Conservation (phyloP, 495 filamentous ascomycete genomes). For the Pyronema omphalodes region DNA sequence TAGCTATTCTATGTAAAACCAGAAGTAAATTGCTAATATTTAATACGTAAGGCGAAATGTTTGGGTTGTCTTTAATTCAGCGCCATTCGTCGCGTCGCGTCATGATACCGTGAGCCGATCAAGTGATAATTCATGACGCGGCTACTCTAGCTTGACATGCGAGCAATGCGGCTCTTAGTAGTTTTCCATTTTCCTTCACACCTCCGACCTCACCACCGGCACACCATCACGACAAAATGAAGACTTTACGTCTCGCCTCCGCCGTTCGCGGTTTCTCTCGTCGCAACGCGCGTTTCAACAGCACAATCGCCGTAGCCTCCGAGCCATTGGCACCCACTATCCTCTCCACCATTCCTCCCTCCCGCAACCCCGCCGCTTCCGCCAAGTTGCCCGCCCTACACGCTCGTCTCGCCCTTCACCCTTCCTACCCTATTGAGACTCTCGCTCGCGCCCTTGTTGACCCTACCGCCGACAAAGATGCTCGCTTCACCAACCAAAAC, state of each 20-base stretch:
- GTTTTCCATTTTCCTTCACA: no score
- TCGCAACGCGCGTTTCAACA: no score
- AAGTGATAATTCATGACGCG: no score
- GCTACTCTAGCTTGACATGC: no score
- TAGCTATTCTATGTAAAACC: background rate
- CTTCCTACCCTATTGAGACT: slow-evolving; percentile 63
- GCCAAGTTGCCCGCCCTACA: slow-evolving; percentile 88
- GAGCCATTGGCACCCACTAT: background rate
- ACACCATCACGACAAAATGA: no score
- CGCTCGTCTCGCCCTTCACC: slow-evolving; percentile 68
- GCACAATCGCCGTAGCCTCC: background rate
- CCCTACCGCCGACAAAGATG: slow-evolving; percentile 55
- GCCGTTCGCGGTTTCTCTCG: no score
- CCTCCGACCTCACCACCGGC: no score
- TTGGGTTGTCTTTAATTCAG: no score
- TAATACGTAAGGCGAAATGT: background rate
- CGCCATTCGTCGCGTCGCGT: no score
- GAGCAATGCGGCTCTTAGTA: no score
- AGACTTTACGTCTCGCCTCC: no score
- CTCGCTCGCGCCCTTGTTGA: slow-evolving; percentile 77
- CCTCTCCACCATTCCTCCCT: slow-evolving; percentile 40
- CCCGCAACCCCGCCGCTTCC: slow-evolving; percentile 47
- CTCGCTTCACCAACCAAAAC: slow-evolving; percentile 62
- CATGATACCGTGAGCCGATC: no score
- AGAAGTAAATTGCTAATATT: background rate